phyloP scores from a whole-genome alignment of 306 rosid species.

The Begonia loranthoides region DNA sequence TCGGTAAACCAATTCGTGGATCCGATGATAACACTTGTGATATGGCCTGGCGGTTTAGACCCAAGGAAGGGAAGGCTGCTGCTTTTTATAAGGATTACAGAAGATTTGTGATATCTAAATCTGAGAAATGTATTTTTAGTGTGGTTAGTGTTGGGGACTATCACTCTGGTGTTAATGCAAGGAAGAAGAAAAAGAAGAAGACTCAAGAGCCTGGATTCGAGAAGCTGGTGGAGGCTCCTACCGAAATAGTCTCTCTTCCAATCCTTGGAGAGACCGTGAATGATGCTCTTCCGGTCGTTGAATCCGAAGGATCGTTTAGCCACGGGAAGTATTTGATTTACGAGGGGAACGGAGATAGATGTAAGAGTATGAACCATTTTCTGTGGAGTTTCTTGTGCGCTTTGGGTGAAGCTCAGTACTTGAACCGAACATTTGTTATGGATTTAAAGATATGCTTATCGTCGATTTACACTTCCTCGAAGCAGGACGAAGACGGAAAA shows the following conservation, averaged over 20 bases:
- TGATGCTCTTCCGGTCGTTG: constrained; percentile 73
- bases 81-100: constrained; percentile 85
- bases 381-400: constrained; percentile 98
- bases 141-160: constrained; percentile 70
- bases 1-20: constrained; percentile 67
- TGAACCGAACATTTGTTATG: constrained; percentile 91
- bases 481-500: constrained; percentile 86
- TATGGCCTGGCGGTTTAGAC: constrained; percentile 99
- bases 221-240: constrained; percentile 19
- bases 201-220: constrained; percentile 48
- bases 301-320: constrained; percentile 71
- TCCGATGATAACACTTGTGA: constrained; percentile 59
- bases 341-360: constrained; percentile 74
- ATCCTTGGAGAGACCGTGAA: constrained; percentile 80
- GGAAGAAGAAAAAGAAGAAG: constrained; percentile 79
- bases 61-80: constrained; percentile 93
- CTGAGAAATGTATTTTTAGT: constrained; percentile 48
- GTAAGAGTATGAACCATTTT: constrained; percentile 96
- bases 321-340: constrained; percentile 72
- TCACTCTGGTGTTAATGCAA: constrained; percentile 71
- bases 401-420: constrained; percentile 95
- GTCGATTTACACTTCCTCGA: constrained; percentile 62
- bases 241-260: constrained; percentile 43
- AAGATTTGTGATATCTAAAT: constrained; percentile 68
- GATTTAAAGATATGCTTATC: constrained; percentile 87